Evolutionary conservation across 352 stramenopile species (phyloP).

Genomic region (Phytopythium kandeliae): DNA sequence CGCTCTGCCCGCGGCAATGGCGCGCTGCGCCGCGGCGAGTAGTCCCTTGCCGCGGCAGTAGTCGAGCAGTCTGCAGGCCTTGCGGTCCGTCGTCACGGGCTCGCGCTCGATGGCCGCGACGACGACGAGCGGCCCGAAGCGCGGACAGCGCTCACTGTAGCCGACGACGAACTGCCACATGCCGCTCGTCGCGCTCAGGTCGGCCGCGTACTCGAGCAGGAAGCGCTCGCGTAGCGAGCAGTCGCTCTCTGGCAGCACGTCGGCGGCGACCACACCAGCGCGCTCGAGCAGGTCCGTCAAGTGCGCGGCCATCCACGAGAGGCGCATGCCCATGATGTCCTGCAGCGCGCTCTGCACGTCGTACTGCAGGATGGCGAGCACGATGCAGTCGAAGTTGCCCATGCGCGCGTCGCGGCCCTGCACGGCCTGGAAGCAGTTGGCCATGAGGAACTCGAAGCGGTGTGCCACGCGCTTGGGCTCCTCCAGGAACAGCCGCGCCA

Average conservation of each 20-base stretch:
- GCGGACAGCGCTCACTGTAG: slow-evolving; percentile 63
- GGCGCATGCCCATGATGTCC: slow-evolving; percentile 54
- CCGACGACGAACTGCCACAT: slow-evolving; percentile 63
- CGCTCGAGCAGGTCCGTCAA: slow-evolving; percentile 57
- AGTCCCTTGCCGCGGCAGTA: slow-evolving; percentile 49
- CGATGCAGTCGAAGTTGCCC: slow-evolving; percentile 80
- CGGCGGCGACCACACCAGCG: slow-evolving; percentile 39
- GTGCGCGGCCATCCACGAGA: slow-evolving; percentile 75
- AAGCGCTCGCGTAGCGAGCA: slow-evolving; percentile 60
- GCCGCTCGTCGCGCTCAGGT: slow-evolving; percentile 44
- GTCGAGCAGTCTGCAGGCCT: slow-evolving; percentile 44
- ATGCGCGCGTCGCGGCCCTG: slow-evolving; percentile 35
- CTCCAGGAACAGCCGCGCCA: slow-evolving; percentile 68
- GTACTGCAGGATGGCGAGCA: slow-evolving; percentile 71
- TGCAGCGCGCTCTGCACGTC: slow-evolving; percentile 65
- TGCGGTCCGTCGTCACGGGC: slow-evolving; percentile 45
- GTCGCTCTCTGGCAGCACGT: slow-evolving; percentile 32
- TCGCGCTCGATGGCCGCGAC: slow-evolving; percentile 38
- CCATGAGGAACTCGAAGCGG: slow-evolving; percentile 77
- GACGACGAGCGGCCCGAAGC: slow-evolving; percentile 36
- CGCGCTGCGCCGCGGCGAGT: slow-evolving; percentile 23
- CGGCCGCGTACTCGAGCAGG: slow-evolving; percentile 60
- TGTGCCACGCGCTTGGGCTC: slow-evolving; percentile 71
- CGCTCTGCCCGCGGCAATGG: slow-evolving; percentile 35
- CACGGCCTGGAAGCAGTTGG: slow-evolving; percentile 56